Base-by-base conservation (phyloP, 371 early-diverging fungal genomes). In the Zancudomyces culisetae region DNA sequence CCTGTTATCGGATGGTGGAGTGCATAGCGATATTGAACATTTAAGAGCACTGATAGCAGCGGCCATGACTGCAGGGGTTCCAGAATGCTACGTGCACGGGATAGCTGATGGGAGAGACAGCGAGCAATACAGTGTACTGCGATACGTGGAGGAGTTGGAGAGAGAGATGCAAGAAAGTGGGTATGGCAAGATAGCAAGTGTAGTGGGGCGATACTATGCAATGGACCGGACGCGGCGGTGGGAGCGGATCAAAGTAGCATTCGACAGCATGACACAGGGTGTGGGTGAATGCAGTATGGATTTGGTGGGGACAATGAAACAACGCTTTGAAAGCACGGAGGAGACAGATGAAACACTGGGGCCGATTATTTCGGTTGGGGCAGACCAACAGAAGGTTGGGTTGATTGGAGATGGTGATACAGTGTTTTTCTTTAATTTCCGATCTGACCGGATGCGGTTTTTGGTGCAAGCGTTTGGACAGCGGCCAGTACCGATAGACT, bases 151-250 rank as follows among this genome's bases (percentile, higher is more conserved):
- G 60, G 70, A 81, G 58, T 75, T 93, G 57, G 64, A 74, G 46
- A 78, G 80, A 45, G 75, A 75, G 50, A 65, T 81, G 51, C 60
- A 76, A 21, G 61, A 70, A 46, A 39, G 62, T 35, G 60, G 61
- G 58, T 93, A 89, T 66, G 97, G 95, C 55, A 77, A 73, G 59
- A 55, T 99, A 21, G 97, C 91, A 30, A 90, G 93, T 30, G 76
- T 98, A 40, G 75, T 80, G 21, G 99, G 99, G 28, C 80, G 99
- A 52, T 99, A 96, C 80, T 99, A 97, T 68, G 93, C 98, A 53
- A 99, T 99, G 99, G 99, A 99, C 69, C 85, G 99, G 68, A 98
- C 98, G 74, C 93, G 93, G 78, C 86, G 98, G 57, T 92, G 96
- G 90, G 98, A 98, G 72, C 84, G 99, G 60, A 71, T 95, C 54